phyloP scores from a whole-genome alignment of 345 rosid genomes.

The Salix viminalis region DNA sequence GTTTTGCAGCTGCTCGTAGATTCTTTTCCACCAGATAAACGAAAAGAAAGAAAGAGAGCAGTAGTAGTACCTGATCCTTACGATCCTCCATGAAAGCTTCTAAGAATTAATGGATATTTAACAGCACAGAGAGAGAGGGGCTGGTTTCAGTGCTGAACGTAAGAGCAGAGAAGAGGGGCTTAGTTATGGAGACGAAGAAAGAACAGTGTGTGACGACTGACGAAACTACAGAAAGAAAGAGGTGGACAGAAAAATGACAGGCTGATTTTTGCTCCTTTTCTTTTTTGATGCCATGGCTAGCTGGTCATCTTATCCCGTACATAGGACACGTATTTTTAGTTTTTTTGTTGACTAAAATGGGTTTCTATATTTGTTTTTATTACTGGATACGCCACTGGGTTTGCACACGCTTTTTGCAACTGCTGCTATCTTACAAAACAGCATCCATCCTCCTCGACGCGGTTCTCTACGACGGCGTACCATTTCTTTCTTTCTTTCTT shows the following conservation, averaged over 20 bases:
- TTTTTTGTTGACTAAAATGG: background rate
- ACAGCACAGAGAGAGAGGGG: background rate
- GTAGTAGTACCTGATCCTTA: background rate
- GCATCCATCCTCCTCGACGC: background rate
- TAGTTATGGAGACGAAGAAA: too few relatives aligned
- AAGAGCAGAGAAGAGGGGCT: background rate
- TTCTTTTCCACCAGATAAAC: background rate
- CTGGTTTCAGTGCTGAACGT: background rate
- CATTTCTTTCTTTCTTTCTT: background rate
- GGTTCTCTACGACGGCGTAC: background rate
- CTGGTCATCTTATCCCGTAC: background rate
- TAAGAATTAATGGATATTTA: background rate
- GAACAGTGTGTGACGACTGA: background rate
- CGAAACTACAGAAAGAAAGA: background rate
- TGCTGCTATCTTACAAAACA: background rate
- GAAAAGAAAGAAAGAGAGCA: background rate
- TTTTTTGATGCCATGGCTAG: background rate
- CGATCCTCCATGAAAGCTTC: background rate
- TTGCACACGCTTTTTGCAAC: background rate
- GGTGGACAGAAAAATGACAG: background rate
- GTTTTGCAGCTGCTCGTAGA: background rate
- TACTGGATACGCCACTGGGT: background rate
- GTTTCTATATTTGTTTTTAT: background rate
- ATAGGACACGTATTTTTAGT: background rate
- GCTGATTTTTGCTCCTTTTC: background rate